Evolutionary conservation across 2,329 filamentous ascomycete species (phyloP).

Genomic region (Penicillium decumbens): DNA sequence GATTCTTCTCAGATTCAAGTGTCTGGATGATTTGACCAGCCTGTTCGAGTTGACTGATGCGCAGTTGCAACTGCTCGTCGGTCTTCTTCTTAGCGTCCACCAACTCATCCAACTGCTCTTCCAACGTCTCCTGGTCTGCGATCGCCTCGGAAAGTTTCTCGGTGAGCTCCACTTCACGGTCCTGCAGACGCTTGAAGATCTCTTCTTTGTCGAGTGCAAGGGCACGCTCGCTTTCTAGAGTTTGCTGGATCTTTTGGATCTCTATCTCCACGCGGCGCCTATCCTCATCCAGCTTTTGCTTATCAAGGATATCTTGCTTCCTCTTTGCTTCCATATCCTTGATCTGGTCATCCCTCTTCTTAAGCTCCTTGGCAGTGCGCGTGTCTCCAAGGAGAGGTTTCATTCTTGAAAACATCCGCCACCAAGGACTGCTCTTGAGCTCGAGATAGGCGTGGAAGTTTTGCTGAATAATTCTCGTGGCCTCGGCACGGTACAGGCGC

Average conservation of each 20-base stretch:
- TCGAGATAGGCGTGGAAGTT: slow-evolving; percentile 92
- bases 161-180: slow-evolving; percentile 83
- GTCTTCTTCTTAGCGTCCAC: slow-evolving; percentile 83
- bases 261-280: slow-evolving; percentile 80
- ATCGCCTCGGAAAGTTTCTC: slow-evolving; percentile 90
- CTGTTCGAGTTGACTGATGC: slow-evolving; percentile 80
- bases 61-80: slow-evolving; percentile 76
- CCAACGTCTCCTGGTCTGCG: slow-evolving; percentile 87
- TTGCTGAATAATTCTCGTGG: slow-evolving; percentile 86
- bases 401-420: slow-evolving; percentile 92
- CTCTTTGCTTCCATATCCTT: slow-evolving; percentile 79
- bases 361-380: slow-evolving; percentile 85
- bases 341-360: slow-evolving; percentile 91
- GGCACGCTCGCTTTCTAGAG: slow-evolving; percentile 90
- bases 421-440: slow-evolving; percentile 92
- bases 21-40: slow-evolving; percentile 80
- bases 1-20: slow-evolving; percentile 79
- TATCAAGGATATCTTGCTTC: slow-evolving; percentile 67
- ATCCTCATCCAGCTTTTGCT: slow-evolving; percentile 82
- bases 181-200: slow-evolving; percentile 93
- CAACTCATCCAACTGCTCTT: slow-evolving; percentile 86
- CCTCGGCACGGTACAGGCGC: slow-evolving; percentile 87
- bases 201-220: slow-evolving; percentile 96
- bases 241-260: slow-evolving; percentile 84
- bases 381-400: slow-evolving; percentile 90